Conservation (phyloP, 1,139 yeast species). For the Debaryomycetaceae sp. region DNA sequence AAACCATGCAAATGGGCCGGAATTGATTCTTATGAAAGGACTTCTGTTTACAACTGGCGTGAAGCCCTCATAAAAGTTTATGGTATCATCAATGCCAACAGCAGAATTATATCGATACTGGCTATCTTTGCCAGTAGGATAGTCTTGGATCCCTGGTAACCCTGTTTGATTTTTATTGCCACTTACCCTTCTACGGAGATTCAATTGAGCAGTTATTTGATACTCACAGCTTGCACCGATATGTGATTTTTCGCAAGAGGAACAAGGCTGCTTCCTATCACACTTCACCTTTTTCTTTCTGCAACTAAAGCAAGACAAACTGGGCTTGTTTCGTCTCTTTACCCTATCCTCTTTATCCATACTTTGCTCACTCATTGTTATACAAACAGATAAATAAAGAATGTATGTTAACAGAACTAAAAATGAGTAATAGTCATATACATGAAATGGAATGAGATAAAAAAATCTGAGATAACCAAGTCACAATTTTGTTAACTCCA, state of each 20-base stretch:
- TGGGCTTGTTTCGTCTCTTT: slow-evolving; percentile 1
- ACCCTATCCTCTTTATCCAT: not conserved
- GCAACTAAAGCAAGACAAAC: slow-evolving; percentile 27
- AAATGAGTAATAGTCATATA: no score
- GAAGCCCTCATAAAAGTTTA: slow-evolving; percentile 31
- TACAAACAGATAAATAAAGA: no score
- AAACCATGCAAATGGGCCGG: slow-evolving; percentile 40
- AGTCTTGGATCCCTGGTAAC: no score
- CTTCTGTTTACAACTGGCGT: slow-evolving; percentile 20
- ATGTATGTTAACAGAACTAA: no score
- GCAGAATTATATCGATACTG: not conserved
- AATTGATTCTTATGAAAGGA: slow-evolving; percentile 21
- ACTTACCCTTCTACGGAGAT: not conserved
- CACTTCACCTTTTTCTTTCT: slow-evolving; percentile 28
- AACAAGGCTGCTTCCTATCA: slow-evolving; percentile 25
- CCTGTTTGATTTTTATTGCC: not conserved
- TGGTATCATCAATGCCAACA: slow-evolving; percentile 11
- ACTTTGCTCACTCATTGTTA: no score
- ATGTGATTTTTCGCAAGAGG: slow-evolving; percentile 16
- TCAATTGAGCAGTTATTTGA: not conserved
- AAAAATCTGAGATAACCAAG: no score
- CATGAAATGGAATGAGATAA: no score
- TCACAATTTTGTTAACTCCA: no score
- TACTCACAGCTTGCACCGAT: not conserved
- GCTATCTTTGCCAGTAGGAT: no score